Base-by-base conservation (phyloP, 1,284 basidiomycete species). In the Heterobasidion parviporum region DNA sequence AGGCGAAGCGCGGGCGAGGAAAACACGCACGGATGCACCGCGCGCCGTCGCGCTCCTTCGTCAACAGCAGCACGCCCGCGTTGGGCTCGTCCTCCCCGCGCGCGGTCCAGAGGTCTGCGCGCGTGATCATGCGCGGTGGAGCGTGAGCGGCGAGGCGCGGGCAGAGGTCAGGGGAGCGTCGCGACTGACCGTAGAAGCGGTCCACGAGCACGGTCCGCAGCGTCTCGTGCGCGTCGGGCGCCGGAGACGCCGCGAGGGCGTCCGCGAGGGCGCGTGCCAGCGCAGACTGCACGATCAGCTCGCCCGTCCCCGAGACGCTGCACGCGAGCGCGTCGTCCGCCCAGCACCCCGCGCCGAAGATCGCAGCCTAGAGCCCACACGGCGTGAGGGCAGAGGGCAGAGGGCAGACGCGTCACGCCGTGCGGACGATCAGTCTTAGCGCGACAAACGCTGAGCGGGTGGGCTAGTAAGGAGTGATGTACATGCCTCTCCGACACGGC, bases 281-380 rank as follows among this genome's bases (percentile, higher is more conserved):
- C 12, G 63, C 60, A 8, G 66, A 60, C 41, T 72, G 67, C 10
- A 73, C 67, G 57, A 78, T 75, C 49, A 72, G 65, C 59, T 77
- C 76, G 1, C 76, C 75, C 15, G 60, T 55, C 81, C 87, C 87
- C 53, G 87, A 88, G 41, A 89, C 74, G 58, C 87, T 89, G 60
- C 84, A 88, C 26, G 85, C 82, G 60, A 26, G 34, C 12, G 36
- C 15, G 2, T 15, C n/a, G 18, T 64, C 59, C 1, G 85, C 85
- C 86, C 86, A 90, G 57, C 86, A 89, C 35, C 87, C 87, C 14
- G 83, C 79, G 33, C 86, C 82, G 60, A 78, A 85, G 6, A 78
- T 63, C 0, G 81, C 80, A 15, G 83, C 85, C 82, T 83, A 66
- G 26, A 26, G 26, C 26, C 12, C 46, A 20, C 43, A 14, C 43